Evolutionary conservation across 768 basidiomycete genomes (phyloP), one percentile per base, ranked within the genome.

Genomic region (Leccinum sublutescens): DNA sequence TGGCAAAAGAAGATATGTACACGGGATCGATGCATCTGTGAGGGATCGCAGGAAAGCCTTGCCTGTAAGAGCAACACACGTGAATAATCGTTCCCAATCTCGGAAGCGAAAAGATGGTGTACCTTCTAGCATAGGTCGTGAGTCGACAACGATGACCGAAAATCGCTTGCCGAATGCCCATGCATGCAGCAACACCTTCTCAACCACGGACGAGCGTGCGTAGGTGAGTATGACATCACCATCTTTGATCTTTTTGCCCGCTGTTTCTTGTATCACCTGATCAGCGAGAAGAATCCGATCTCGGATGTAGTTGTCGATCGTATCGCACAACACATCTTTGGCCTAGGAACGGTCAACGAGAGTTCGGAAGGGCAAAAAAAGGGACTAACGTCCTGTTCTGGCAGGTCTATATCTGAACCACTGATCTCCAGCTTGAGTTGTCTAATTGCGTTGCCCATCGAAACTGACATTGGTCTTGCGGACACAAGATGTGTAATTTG

Each of bases 371-470:
- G 21, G 50, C 27, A 1, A 33, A 38, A 27, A 51, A 36, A 38
- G 38, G 23, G n/a, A 59, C 83, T 64, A 67, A 96, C 96, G 76
- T 98, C 93, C 69, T 96, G 92, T 74, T 98, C 95, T 5, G 94
- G 88, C 73, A 94, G 80, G 77, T 99, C 96, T 52, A 93, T 93
- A 66, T 95, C 92, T 45, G 94, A 85, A 43, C 83, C 84, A 68
- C 93, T 95, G 68, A 99, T 97, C 68, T 98, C 94, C 57, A 96
- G 79, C 77, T 99, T 99, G 66, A 99, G 79, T 72, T 95, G 90
- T 59, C 95, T 84, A 65, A 94, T 93, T 0, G 95, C 93, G 69
- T 95, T 96, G 0, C 95, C 93, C 91, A 95, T 94, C 25, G 93
- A 91, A 21, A 93, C 86, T 17, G 92, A 90, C 89, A 95, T 90